A percentile compares a stretch with the other conserved stretches of the same genome.
Evolutionary conservation across 1,139 yeast species (phyloP).

Genomic region (Zhuliangozyma parablackwelliae): DNA sequence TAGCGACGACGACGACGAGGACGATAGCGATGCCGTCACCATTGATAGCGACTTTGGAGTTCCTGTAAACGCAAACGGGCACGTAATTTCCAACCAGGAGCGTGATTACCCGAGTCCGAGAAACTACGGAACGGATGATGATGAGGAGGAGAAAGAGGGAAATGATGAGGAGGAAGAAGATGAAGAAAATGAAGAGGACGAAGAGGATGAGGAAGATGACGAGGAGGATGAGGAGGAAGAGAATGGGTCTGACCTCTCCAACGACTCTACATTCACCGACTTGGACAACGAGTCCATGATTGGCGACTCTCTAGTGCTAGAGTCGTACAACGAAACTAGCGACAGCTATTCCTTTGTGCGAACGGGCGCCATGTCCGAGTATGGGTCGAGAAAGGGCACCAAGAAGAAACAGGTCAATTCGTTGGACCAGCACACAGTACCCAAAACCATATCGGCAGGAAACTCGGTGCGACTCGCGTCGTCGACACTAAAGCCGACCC

Average conservation of each 20-base stretch:
- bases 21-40: constrained; percentile 17
- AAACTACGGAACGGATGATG: not conserved
- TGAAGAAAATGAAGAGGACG: constrained; percentile 9
- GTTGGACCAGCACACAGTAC: constrained; percentile 16
- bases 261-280: constrained; percentile 45
- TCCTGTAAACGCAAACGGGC: constrained; percentile 16
- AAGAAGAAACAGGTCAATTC: constrained; percentile 17
- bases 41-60: constrained; percentile 35
- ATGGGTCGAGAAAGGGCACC: constrained; percentile 13
- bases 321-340: constrained; percentile 15
- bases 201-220: constrained; percentile 6
- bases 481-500: not conserved
- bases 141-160: constrained; percentile 10
- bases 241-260: constrained; percentile 24
- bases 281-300: constrained; percentile 38
- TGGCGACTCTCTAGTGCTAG: constrained; percentile 28
- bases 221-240: constrained; percentile 15
- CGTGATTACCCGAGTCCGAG: not conserved
- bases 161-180: constrained; percentile 12
- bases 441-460: constrained; percentile 5
- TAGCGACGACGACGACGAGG: constrained; percentile 11
- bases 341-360: constrained; percentile 10
- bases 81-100: constrained; percentile 13
- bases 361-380: constrained; percentile 7
- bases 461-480: constrained; percentile 4